Evolutionary conservation across 306 rosid species (phyloP).

Genomic region (Dicorynia guianensis): DNA sequence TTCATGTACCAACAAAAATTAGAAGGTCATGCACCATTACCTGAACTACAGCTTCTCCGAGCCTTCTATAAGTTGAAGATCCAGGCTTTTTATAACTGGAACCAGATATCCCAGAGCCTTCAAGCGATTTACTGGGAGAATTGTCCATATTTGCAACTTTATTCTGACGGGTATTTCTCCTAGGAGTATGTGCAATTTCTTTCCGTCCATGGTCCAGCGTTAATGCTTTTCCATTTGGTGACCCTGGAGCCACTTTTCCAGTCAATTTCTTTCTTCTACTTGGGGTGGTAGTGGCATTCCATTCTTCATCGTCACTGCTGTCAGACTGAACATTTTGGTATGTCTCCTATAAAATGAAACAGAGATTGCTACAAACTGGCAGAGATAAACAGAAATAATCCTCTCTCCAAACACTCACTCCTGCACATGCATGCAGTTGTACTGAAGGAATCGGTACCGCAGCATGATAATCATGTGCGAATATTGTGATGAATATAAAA

Average conservation of each 20-base stretch:
- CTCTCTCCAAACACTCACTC: slow-evolving; percentile 11
- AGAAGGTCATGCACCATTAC: slow-evolving; percentile 53
- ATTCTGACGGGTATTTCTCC: slow-evolving; percentile 48
- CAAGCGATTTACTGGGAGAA: slow-evolving; percentile 51
- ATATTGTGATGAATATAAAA: background rate
- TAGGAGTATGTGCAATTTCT: slow-evolving; percentile 44
- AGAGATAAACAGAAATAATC: slow-evolving; percentile 14
- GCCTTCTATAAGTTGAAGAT: slow-evolving; percentile 63
- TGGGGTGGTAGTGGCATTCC: slow-evolving; percentile 50
- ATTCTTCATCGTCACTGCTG: slow-evolving; percentile 51
- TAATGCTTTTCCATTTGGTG: slow-evolving; percentile 56
- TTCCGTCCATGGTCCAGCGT: slow-evolving; percentile 35
- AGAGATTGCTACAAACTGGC: slow-evolving; percentile 38
- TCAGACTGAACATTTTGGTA: slow-evolving; percentile 43
- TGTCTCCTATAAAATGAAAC: slow-evolving; percentile 67
- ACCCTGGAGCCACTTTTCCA: slow-evolving; percentile 37
- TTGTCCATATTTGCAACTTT: slow-evolving; percentile 49
- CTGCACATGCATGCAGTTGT: background rate
- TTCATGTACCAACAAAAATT: slow-evolving; percentile 29
- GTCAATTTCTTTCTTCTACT: slow-evolving; percentile 46
- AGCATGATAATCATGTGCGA: background rate
- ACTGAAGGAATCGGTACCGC: background rate
- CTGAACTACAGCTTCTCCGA: slow-evolving; percentile 77
- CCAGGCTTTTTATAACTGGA: slow-evolving; percentile 52
- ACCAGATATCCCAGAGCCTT: slow-evolving; percentile 52